Evolutionary conservation across 768 basidiomycete genomes (phyloP).

Genomic region (Kwoniella shandongensis): DNA sequence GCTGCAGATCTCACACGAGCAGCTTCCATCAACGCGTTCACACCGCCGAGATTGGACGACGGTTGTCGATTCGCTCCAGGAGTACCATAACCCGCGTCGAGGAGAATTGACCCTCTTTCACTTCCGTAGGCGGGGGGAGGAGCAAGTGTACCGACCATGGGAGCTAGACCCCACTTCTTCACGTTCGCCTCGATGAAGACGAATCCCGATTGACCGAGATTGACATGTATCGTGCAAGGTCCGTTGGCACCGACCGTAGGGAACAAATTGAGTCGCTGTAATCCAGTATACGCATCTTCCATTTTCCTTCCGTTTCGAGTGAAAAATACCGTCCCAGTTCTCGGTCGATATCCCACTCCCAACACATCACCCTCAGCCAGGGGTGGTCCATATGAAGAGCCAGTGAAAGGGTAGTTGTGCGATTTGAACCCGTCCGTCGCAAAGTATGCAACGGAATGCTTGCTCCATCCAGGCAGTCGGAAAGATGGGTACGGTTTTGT

Average conservation of each 20-base stretch:
- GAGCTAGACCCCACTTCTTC: conserved; percentile 99
- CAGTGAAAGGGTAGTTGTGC: conserved; percentile 92
- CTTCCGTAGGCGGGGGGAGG: conserved; percentile 98
- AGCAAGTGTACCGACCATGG: conserved; percentile 92
- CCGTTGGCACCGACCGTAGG: conserved; percentile 96
- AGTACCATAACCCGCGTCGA: conserved; percentile 76
- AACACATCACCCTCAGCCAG: conserved; percentile 94
- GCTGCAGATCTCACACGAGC: conserved; percentile 28
- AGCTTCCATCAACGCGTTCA: conserved; percentile 38
- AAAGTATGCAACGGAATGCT: conserved; percentile 89
- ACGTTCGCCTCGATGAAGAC: conserved; percentile 99
- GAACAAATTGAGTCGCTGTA: conserved; percentile 90
- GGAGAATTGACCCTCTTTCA: conserved; percentile 90
- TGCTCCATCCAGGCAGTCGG: conserved; percentile 80
- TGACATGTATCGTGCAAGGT: conserved; percentile 93
- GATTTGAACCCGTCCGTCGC: conserved; percentile 90
- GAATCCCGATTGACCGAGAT: conserved; percentile 95
- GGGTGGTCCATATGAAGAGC: conserved; percentile 73
- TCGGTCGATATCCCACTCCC: conserved; percentile 91
- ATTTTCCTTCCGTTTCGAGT: conserved; percentile 96
- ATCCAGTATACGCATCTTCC: conserved; percentile 90
- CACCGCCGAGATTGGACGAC: conserved; percentile 18
- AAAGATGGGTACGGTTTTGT: conserved; percentile 97
- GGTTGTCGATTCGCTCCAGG: conserved; percentile 31
- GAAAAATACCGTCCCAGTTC: conserved; percentile 97